Evolutionary conservation across 225 moss, liverwort and hornwort species (phyloP).

Genomic region (Pseudoscleropodium purum): DNA sequence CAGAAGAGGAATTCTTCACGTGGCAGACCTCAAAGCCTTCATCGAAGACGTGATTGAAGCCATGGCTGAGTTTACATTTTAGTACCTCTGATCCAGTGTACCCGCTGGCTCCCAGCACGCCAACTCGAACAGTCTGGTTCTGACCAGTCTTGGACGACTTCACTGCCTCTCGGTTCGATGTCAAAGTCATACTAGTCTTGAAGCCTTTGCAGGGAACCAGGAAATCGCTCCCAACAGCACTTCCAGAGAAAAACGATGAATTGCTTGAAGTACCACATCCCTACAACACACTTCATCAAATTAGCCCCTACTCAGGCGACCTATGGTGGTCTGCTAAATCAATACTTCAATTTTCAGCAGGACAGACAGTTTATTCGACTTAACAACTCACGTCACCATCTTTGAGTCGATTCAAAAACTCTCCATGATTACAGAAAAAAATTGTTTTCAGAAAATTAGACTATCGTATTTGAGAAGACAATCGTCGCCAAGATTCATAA

Average conservation of each 20-base stretch:
- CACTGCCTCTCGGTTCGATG: slow-evolving; percentile 15
- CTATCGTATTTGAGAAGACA: background rate
- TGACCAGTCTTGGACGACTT: slow-evolving; percentile 9
- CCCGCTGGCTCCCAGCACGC: slow-evolving; percentile 89
- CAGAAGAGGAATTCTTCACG: background rate
- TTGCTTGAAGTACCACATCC: slow-evolving; percentile 2
- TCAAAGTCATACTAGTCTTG: slow-evolving; percentile 24
- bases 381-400: background rate
- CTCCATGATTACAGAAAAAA: background rate
- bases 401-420: background rate
- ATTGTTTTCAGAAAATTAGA: background rate
- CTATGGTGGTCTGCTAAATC: background rate
- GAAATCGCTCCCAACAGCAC: background rate
- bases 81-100: slow-evolving; percentile 94
- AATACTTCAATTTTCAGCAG: background rate
- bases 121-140: slow-evolving; percentile 48
- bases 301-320: background rate
- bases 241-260: slow-evolving; percentile 9
- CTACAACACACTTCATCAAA: background rate
- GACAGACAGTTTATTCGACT: background rate
- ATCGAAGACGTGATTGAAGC: background rate
- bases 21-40: background rate
- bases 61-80: background rate
- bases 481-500: background rate
- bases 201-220: background rate